Evolutionary conservation across 768 basidiomycete species (phyloP), one percentile per base, ranked within the genome.

Genomic region (Chalciporus piperatus): DNA sequence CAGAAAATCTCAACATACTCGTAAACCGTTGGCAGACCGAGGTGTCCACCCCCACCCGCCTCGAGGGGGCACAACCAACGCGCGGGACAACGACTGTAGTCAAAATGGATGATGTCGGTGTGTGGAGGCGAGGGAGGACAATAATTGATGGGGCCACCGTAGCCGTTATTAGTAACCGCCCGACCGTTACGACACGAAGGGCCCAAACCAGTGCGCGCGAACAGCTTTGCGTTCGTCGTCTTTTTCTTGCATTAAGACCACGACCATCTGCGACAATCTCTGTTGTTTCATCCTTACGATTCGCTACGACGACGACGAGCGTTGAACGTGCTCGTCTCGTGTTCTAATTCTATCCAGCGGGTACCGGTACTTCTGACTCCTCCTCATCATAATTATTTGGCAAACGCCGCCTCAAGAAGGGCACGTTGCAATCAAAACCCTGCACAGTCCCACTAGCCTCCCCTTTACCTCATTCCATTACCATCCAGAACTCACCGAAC

Each of bases 391-490:
- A 69, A 65, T 67, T 67, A 71, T 74, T 65, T 74, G 71, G 70
- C 72, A 76, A 74, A 74, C 74, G 71, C 72, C 73, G 77, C 72
- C 72, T 72, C 72, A 68, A 76, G 70, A 73, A 73, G 79, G 84
- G 80, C 85, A 88, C 85, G 84, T 86, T 86, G 83, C 74, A 75
- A 86, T 85, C 83, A 85, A 83, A 85, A 83, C 72, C 72, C 79
- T 77, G 76, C 61, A 65, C 70, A 66, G 59, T 65, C 45, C 57
- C 65, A 67, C 65, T 74, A 72, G 78, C 81, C 81, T 80, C 64
- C 74, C 78, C 75, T 77, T 73, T 77, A 75, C 78, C 79, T 81
- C 79, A 71, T 76, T 76, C 75, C 77, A 69, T 67, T 65, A 59
- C 65, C 55, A 61, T 65, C 63, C 57, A 61, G 63, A 64, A 64